These are phyloP conservation scores for Oryza rufipogon DNA, from an alignment of 176 grass and related monocot species.

Conservation along the genomic window DNA sequence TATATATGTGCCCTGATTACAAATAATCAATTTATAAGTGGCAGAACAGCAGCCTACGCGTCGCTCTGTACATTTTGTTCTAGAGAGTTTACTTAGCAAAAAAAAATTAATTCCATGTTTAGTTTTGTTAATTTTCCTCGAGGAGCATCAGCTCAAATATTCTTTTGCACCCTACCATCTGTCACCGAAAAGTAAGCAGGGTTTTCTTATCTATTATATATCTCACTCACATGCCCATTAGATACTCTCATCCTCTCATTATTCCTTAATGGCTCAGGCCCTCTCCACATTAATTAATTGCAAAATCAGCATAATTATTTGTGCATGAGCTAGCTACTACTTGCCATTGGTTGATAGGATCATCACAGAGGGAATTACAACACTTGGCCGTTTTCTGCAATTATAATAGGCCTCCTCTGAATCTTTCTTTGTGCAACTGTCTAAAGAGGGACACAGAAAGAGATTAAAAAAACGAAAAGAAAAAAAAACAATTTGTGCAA, in stretches of 20 bases:
- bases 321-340: conserved; percentile 15
- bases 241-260: conserved; percentile 33
- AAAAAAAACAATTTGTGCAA: background rate
- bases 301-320: background rate
- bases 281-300: background rate
- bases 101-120: background rate
- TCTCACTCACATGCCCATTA: conserved; percentile 38
- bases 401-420: conserved; percentile 20
- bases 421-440: conserved; percentile 23
- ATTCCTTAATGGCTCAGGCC: conserved; percentile 12
- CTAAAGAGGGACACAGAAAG: background rate
- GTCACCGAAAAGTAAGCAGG: conserved; percentile 39
- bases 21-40: conserved; percentile 5
- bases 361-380: background rate
- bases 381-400: conserved; percentile 24
- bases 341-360: conserved; percentile 13
- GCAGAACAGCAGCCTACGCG: conserved; percentile 13
- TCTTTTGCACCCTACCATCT: conserved; percentile 34
- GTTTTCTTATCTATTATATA: background rate
- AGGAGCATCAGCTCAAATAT: conserved; percentile 52
- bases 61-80: background rate
- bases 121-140: conserved; percentile 38
- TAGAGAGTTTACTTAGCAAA: conserved; percentile 24
- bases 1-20: background rate
- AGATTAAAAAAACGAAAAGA: background rate